Conservation (phyloP, 495 filamentous ascomycete genomes). For the Xylaria telfairii region DNA sequence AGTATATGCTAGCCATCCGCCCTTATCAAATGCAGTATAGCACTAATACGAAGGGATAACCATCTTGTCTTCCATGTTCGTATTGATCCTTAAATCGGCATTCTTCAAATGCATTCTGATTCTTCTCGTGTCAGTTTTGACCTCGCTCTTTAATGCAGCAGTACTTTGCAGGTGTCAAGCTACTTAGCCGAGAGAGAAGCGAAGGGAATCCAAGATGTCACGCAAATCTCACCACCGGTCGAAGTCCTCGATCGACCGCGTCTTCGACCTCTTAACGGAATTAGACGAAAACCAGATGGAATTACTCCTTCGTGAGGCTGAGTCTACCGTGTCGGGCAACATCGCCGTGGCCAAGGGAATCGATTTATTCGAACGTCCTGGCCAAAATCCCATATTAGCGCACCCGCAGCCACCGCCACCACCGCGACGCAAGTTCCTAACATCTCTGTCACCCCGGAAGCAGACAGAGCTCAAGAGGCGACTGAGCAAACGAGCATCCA, state of each 20-base stretch:
- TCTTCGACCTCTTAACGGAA: slow-evolving; percentile 47
- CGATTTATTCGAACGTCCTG: slow-evolving; percentile 39
- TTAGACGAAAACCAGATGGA: slow-evolving; percentile 44
- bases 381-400: slow-evolving; percentile 15
- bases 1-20: neutral
- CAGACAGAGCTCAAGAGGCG: slow-evolving; percentile 44
- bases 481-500: slow-evolving; percentile 43
- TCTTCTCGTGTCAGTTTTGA: neutral
- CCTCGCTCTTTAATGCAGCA: neutral
- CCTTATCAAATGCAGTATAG: slow-evolving; percentile 19
- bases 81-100: neutral
- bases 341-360: slow-evolving; percentile 45
- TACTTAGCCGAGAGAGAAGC: neutral
- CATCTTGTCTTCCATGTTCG: slow-evolving; percentile 1
- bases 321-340: slow-evolving; percentile 47
- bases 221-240: slow-evolving; percentile 41
- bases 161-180: neutral
- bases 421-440: slow-evolving; percentile 34
- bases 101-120: neutral
- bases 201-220: slow-evolving; percentile 33
- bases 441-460: slow-evolving; percentile 40
- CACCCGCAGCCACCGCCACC: neutral
- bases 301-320: slow-evolving; percentile 44
- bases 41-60: slow-evolving; percentile 12
- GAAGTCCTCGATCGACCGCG: slow-evolving; percentile 47